Base-by-base conservation (phyloP, 805 yeast species). In the Yamadazyma ubonensis region DNA sequence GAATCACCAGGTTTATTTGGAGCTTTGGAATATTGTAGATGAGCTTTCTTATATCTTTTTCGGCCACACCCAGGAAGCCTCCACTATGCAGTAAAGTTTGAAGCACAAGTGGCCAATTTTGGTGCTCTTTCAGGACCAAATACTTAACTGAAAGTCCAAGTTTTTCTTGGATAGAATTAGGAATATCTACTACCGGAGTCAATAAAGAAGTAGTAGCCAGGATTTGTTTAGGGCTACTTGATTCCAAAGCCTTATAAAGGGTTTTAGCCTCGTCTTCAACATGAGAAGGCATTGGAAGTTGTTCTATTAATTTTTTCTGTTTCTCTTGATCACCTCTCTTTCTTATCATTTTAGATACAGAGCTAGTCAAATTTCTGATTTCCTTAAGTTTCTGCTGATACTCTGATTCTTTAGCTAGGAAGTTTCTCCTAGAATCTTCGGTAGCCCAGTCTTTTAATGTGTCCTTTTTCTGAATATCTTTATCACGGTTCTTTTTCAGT, bases 101-200 rank as follows among this genome's bases (percentile, higher is more conserved):
- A 8, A 77, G 50, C 9, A 75, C 75, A 31, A 75, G 58, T 1
- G 52, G 52, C 81, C 81, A 77, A 48, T 75, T 65, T 39, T 71
- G 74, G 21, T 59, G 50, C 15, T 63, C 59, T 35, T 61, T 54
- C 15, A 65, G 57, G 0, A 69, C 63, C 25, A 76, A 60, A 45
- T 57, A 64, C 36, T 63, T 66, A 3, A 68, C 49, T 0, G 75
- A 57, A 10, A 68, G 61, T 0, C 72, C 73, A 6, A 77, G 48
- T 23, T 60, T 58, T 3, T 59, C 61, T 9, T 54, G 38, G 8
- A 77, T 57, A 0, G 58, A 36, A 1, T 41, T 36, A 0, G 82
- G 80, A 3, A 76, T 41, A 2, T 53, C 50, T 5, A 53, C 46
- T 2, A 52, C 45, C 10, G 58, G 57, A 2, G 55, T 42, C 4